A percentile compares a stretch with the other conserved stretches of the same genome.
phyloP scores from a whole-genome alignment of 2,329 filamentous ascomycete species.

The Diplocarpon mali region DNA sequence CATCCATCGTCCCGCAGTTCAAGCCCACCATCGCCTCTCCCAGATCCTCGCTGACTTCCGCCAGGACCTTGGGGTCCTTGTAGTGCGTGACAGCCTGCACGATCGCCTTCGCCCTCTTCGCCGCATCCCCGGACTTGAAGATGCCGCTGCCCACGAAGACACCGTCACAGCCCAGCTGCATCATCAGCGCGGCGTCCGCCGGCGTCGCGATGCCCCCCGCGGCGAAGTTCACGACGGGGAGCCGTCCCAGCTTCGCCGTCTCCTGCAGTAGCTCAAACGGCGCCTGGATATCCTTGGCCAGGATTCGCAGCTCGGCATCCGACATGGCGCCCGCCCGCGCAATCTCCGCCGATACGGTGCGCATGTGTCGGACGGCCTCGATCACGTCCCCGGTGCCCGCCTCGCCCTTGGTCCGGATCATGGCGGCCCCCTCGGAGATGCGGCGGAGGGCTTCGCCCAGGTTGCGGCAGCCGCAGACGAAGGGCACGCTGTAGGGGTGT shows the following conservation, averaged over 20 bases:
- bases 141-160: slow-evolving; percentile 96
- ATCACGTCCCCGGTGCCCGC: slow-evolving; percentile 95
- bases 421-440: slow-evolving; percentile 87
- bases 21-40: slow-evolving; percentile 99
- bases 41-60: slow-evolving; percentile 75
- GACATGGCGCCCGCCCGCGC: slow-evolving; percentile 52
- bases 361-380: slow-evolving; percentile 93
- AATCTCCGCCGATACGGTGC: slow-evolving; percentile 77
- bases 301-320: slow-evolving; percentile 63
- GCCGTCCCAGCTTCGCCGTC: slow-evolving; percentile 73
- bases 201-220: slow-evolving; percentile 99
- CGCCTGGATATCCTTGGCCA: slow-evolving; percentile 72
- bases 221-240: slow-evolving; percentile 96
- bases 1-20: slow-evolving; percentile 68
- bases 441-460: slow-evolving; percentile 85
- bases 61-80: slow-evolving; percentile 73
- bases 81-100: slow-evolving; percentile 90
- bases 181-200: slow-evolving; percentile 94
- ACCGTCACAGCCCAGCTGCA: slow-evolving; percentile 96
- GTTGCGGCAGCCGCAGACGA: slow-evolving; percentile 93
- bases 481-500: slow-evolving; percentile 68
- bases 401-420: slow-evolving; percentile 98
- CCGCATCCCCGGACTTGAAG: slow-evolving; percentile 90
- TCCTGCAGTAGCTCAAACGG: slow-evolving; percentile 73
- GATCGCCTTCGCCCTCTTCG: slow-evolving; percentile 84